Percentiles rank a stretch among this genome's conserved stretches.
phyloP scores from a whole-genome alignment of 1,284 basidiomycete genomes.

The Melampsora medusae region DNA sequence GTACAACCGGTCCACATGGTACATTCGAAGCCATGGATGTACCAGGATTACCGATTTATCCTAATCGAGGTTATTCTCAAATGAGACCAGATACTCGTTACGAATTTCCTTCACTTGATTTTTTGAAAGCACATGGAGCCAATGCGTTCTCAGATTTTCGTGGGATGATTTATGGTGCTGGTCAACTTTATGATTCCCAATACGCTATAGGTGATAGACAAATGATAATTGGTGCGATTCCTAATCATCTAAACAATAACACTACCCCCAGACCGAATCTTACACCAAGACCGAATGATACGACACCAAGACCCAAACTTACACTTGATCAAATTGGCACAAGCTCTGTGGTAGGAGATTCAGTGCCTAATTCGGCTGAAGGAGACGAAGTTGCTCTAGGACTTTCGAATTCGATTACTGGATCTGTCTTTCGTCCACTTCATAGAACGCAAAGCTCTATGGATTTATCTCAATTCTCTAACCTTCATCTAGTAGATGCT shows the following conservation, averaged over 20 bases:
- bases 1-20: slow-evolving; percentile 15
- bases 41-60: slow-evolving; percentile 26
- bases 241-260: slow-evolving; percentile 23
- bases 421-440: slow-evolving; percentile 12
- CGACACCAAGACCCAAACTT: slow-evolving; percentile 33
- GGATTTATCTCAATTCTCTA: slow-evolving; percentile 43
- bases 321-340: background rate
- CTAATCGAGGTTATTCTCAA: slow-evolving; percentile 10
- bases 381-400: background rate
- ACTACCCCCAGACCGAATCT: slow-evolving; percentile 27
- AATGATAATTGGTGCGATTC: slow-evolving; percentile 12
- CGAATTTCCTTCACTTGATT: slow-evolving; percentile 39
- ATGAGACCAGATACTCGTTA: slow-evolving; percentile 18
- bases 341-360: background rate
- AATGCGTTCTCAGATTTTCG: slow-evolving; percentile 34
- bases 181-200: background rate
- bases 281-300: slow-evolving; percentile 42
- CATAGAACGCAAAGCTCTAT: slow-evolving; percentile 43
- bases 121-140: slow-evolving; percentile 39
- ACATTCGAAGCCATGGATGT: slow-evolving; percentile 42
- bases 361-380: background rate
- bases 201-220: background rate
- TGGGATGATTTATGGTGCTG: slow-evolving; percentile 12
- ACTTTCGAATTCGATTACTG: background rate
- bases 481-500: slow-evolving; percentile 23